These are phyloP conservation scores for Pichia sp. DNA, from an alignment of 1,139 yeast genomes.

Conservation along the genomic window DNA sequence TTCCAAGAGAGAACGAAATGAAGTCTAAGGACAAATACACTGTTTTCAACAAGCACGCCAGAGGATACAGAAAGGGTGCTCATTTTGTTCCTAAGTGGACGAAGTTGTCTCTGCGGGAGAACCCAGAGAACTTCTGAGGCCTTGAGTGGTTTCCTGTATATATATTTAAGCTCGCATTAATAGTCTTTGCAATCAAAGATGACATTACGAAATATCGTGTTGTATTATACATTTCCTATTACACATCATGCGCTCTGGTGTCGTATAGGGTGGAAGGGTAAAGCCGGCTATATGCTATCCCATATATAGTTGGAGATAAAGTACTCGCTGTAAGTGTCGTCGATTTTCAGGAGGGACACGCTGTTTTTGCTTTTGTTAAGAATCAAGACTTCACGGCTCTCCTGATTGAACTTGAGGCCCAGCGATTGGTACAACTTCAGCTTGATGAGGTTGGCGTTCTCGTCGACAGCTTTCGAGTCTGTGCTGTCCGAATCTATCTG, in stretches of 20 bases:
- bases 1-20: constrained; percentile 85
- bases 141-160: neutral
- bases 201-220: neutral
- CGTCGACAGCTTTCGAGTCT: constrained; percentile 24
- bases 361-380: constrained; percentile 46
- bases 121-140: constrained; percentile 70
- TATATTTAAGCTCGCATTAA: neutral
- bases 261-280: neutral
- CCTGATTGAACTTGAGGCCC: constrained; percentile 37
- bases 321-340: constrained; percentile 52
- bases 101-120: constrained; percentile 70
- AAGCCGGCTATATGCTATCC: constrained; percentile 45
- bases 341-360: constrained; percentile 51
- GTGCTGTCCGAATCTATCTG: neutral
- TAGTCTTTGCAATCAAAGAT: neutral
- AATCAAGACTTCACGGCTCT: constrained; percentile 45
- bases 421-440: constrained; percentile 43
- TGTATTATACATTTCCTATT: constrained; percentile 1
- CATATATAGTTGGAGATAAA: constrained; percentile 67
- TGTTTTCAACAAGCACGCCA: constrained; percentile 69
- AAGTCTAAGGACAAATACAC: constrained; percentile 78
- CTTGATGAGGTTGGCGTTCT: constrained; percentile 31
- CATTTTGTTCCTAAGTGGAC: constrained; percentile 92
- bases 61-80: constrained; percentile 80
- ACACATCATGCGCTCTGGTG: constrained; percentile 3